Evolutionary conservation across 768 basidiomycete genomes (phyloP).

Genomic region (Termitomyces sp.): DNA sequence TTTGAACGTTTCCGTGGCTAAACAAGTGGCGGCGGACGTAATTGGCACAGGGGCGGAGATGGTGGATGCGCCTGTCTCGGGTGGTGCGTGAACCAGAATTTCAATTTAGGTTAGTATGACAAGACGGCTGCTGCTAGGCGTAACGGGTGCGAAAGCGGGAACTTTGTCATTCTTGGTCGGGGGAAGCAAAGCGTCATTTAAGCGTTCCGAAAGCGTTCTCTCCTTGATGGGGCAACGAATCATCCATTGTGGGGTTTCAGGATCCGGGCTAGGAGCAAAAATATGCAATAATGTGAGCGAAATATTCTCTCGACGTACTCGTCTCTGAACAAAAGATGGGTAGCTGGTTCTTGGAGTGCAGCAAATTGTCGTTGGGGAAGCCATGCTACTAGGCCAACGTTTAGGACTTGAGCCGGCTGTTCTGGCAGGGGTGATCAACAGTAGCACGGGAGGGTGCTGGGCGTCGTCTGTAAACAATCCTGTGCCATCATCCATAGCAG

Average conservation of each 20-base stretch:
- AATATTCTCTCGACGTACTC: constrained; percentile 8
- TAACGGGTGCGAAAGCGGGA: constrained; percentile 82
- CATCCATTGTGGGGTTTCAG: constrained; percentile 80
- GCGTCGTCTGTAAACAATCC: constrained; percentile 86
- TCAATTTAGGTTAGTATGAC: not conserved
- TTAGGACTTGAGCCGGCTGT: constrained; percentile 77
- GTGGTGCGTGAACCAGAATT: constrained; percentile 49
- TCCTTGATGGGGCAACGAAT: constrained; percentile 76
- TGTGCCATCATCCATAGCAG: constrained; percentile 68
- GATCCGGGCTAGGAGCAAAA: constrained; percentile 82
- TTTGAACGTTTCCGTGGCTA: constrained; percentile 74
- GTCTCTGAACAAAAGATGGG: constrained; percentile 19
- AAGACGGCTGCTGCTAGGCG: constrained; percentile 41
- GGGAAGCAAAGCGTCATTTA: constrained; percentile 58
- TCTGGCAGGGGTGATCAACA: constrained; percentile 82
- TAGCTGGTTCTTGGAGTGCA: constrained; percentile 69
- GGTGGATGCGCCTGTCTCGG: constrained; percentile 94
- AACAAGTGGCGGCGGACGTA: constrained; percentile 56
- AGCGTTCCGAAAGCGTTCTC: constrained; percentile 55
- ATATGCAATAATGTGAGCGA: constrained; percentile 80
- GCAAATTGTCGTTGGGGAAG: constrained; percentile 84
- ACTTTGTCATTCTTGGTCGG: constrained; percentile 93
- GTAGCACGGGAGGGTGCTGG: constrained; percentile 82
- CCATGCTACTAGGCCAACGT: constrained; percentile 81
- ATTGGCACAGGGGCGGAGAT: constrained; percentile 59